These are phyloP conservation scores for Fragaria vesca DNA, from an alignment of 306 rosid species.

Conservation along the genomic window DNA sequence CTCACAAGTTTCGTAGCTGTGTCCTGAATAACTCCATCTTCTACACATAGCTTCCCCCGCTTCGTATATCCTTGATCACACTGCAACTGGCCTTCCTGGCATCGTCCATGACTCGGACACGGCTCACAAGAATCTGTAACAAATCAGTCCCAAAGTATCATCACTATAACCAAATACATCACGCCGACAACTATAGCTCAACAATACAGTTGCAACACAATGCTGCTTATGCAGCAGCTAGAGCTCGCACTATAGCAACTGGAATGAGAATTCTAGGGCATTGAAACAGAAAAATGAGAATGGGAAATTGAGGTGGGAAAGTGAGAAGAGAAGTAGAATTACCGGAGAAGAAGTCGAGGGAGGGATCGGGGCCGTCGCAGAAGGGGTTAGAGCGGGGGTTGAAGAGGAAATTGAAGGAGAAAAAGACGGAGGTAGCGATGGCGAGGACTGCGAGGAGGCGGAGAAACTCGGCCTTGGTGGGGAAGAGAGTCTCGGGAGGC, in stretches of 20 bases:
- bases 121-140: constrained; percentile 70
- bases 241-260: not conserved
- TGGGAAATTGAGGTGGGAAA: not conserved
- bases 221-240: not conserved
- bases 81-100: constrained; percentile 58
- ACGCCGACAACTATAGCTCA: not conserved
- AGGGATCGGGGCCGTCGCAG: constrained; percentile 46
- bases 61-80: constrained; percentile 62
- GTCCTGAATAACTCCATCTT: constrained; percentile 70
- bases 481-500: constrained; percentile 61
- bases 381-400: constrained; percentile 46
- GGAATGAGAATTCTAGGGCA: not conserved
- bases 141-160: constrained; percentile 1
- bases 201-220: not conserved
- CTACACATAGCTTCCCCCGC: constrained; percentile 67
- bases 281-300: not conserved
- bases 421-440: constrained; percentile 50
- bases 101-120: constrained; percentile 81
- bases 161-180: constrained; percentile 17
- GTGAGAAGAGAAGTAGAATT: constrained; percentile 6
- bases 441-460: constrained; percentile 49
- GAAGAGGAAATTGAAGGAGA: constrained; percentile 45
- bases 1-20: constrained; percentile 72
- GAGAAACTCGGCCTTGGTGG: constrained; percentile 57
- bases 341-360: constrained; percentile 48